These are phyloP conservation scores for Quillaja saponaria DNA, from an alignment of 306 rosid genomes.

Conservation along the genomic window DNA sequence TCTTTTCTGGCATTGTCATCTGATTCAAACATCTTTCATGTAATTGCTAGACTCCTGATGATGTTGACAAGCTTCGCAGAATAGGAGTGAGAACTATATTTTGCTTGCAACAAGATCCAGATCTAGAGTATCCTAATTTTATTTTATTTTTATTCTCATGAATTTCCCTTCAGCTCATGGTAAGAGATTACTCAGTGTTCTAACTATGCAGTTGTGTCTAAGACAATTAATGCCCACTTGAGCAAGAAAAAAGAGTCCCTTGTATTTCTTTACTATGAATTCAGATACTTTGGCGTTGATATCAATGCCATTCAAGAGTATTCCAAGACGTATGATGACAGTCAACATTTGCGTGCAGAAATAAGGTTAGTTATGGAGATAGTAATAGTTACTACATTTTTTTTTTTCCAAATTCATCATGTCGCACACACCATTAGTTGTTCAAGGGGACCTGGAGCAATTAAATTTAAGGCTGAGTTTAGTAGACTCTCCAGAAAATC, in stretches of 20 bases:
- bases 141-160: constrained; percentile 6
- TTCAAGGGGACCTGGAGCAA: too few species aligned
- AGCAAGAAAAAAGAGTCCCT: constrained; percentile 18
- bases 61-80: constrained; percentile 80
- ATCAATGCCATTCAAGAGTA: constrained; percentile 77
- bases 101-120: constrained; percentile 89
- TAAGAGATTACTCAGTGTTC: background rate
- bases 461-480: too few species aligned
- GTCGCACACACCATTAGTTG: too few species aligned
- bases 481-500: too few species aligned
- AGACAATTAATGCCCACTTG: constrained; percentile 24
- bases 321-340: constrained; percentile 61
- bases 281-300: constrained; percentile 91
- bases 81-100: constrained; percentile 93
- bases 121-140: constrained; percentile 79
- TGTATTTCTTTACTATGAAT: constrained; percentile 42
- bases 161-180: constrained; percentile 17
- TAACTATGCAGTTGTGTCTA: constrained; percentile 3
- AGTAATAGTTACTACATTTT: too few species aligned
- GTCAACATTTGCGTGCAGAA: constrained; percentile 90
- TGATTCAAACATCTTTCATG: constrained; percentile 20
- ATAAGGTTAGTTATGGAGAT: constrained; percentile 65
- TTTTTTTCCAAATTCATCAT: too few species aligned
- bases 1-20: constrained; percentile 26
- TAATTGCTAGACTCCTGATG: constrained; percentile 68